phyloP scores from a whole-genome alignment of 2,329 filamentous ascomycete species.

The Sporothrix globosa region DNA sequence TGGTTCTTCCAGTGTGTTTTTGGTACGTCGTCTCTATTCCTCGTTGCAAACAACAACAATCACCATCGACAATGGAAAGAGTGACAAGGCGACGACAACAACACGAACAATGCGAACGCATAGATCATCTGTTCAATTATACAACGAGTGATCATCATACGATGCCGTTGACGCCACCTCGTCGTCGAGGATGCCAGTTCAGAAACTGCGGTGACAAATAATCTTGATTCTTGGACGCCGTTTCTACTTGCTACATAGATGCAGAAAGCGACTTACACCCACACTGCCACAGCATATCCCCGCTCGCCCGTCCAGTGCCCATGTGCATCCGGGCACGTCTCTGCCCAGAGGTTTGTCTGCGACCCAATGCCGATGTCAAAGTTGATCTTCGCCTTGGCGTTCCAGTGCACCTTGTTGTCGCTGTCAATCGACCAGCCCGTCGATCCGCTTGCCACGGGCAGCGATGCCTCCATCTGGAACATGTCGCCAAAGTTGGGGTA shows the following conservation, averaged over 20 bases:
- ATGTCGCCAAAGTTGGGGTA: slow-evolving; percentile 35
- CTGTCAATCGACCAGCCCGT: slow-evolving; percentile 37
- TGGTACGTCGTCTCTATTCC: no score
- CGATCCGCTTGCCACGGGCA: slow-evolving; percentile 18
- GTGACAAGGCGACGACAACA: no score
- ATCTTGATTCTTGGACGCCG: no score
- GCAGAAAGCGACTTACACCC: background rate
- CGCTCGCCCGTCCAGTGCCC: slow-evolving; percentile 33
- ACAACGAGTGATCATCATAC: no score
- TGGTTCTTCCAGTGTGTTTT: no score
- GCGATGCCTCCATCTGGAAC: slow-evolving; percentile 32
- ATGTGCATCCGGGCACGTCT: slow-evolving; percentile 36
- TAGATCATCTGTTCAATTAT: no score
- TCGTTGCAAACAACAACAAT: no score
- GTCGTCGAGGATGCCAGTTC: no score
- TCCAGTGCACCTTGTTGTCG: slow-evolving; percentile 35
- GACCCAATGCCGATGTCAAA: slow-evolving; percentile 34
- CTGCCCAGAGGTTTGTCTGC: slow-evolving; percentile 35
- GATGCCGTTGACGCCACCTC: no score
- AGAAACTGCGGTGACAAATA: no score
- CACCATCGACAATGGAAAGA: no score
- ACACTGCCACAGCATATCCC: slow-evolving; percentile 35
- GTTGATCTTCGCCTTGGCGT: slow-evolving; percentile 35
- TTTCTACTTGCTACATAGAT: background rate
- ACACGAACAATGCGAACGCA: no score